Conservation (phyloP, 1,284 basidiomycete genomes). For the Cutaneotrichosporon daszewskae region DNA sequence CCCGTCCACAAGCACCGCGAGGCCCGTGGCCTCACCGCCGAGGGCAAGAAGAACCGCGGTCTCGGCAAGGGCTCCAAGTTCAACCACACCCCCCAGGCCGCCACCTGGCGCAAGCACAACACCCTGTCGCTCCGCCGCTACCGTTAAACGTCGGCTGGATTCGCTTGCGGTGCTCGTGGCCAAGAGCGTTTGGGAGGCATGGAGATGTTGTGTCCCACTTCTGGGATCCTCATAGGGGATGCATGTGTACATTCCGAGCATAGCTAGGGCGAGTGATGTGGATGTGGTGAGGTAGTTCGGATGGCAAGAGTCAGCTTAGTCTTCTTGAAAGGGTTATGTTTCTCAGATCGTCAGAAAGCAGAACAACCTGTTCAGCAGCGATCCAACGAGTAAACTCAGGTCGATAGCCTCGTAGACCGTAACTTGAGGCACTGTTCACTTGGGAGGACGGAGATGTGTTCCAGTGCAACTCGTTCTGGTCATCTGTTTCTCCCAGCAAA, state of each 20-base stretch:
- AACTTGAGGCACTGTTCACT: too few species aligned
- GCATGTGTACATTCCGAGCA: slow-evolving; percentile 10
- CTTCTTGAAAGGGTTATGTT: too few species aligned
- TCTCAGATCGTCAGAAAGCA: too few species aligned
- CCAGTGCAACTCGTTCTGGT: too few species aligned
- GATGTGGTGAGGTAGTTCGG: too few species aligned
- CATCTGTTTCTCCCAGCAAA: too few species aligned
- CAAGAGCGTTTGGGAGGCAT: not conserved
- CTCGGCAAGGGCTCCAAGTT: slow-evolving; percentile 91
- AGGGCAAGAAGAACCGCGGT: slow-evolving; percentile 78
- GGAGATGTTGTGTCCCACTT: not conserved
- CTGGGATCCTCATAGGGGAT: slow-evolving; percentile 4
- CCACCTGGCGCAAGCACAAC: slow-evolving; percentile 97
- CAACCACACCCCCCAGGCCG: slow-evolving; percentile 88
- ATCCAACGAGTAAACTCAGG: too few species aligned
- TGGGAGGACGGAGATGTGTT: too few species aligned
- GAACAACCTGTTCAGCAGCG: too few species aligned
- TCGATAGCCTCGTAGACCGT: too few species aligned
- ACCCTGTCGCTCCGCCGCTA: slow-evolving; percentile 96
- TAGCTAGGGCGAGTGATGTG: too few species aligned
- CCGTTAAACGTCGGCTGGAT: slow-evolving; percentile 60
- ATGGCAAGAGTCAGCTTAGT: too few species aligned
- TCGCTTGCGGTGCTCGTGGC: slow-evolving; percentile 10
- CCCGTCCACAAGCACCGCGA: slow-evolving; percentile 99
- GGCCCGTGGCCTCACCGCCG: slow-evolving; percentile 91